phyloP scores from a whole-genome alignment of 148 eudicot species.

The Selenicereus undatus region DNA sequence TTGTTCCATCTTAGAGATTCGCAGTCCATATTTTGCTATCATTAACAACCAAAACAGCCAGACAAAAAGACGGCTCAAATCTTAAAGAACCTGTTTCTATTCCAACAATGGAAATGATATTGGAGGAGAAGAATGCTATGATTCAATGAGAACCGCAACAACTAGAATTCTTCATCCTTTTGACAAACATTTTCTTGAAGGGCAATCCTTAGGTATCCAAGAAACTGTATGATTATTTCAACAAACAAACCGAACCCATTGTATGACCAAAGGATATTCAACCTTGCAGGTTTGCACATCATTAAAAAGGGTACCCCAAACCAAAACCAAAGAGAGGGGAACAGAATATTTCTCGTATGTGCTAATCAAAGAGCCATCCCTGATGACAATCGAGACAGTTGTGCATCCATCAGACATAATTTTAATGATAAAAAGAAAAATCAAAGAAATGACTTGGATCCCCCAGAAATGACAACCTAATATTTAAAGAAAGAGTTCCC shows the following conservation, averaged over 20 bases:
- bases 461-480: not conserved
- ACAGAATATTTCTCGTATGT: not conserved
- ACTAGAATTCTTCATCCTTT: not conserved
- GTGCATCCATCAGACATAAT: not conserved
- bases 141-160: not conserved
- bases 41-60: not conserved
- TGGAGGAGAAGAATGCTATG: not conserved
- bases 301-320: too few species aligned
- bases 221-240: not conserved
- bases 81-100: not conserved
- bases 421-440: not conserved
- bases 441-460: not conserved
- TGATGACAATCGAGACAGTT: not conserved
- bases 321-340: not conserved
- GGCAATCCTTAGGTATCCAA: not conserved
- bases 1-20: not conserved
- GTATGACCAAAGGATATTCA: not conserved
- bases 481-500: not conserved
- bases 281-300: not conserved
- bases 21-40: not conserved
- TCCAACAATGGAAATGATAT: not conserved
- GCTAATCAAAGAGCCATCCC: not conserved
- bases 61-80: not conserved
- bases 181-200: not conserved
- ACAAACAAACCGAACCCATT: not conserved